Evolutionary conservation across 2,329 filamentous ascomycete genomes (phyloP).

Genomic region (Samsoniella hepiali): DNA sequence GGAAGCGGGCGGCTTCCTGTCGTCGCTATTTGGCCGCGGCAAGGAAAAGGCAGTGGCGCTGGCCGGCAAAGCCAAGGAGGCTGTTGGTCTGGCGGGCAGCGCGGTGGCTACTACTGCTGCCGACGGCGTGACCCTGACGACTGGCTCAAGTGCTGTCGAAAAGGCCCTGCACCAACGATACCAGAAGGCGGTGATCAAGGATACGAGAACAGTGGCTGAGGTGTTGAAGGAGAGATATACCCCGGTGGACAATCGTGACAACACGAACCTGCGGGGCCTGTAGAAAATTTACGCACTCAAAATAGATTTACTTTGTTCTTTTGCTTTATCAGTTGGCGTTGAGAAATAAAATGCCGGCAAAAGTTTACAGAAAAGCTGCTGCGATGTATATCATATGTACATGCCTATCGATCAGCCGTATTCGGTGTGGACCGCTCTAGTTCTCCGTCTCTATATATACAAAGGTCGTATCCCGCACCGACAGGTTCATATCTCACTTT

Average conservation of each 20-base stretch:
- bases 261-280: constrained; percentile 41
- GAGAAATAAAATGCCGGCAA: not conserved
- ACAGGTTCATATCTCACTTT: constrained; percentile 10
- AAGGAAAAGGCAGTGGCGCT: constrained; percentile 41
- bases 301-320: constrained; percentile 17
- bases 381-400: not conserved
- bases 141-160: constrained; percentile 40
- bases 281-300: constrained; percentile 22
- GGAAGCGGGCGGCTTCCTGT: constrained; percentile 37
- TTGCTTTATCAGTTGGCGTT: not conserved
- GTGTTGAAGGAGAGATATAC: constrained; percentile 54
- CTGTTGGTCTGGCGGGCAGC: constrained; percentile 35
- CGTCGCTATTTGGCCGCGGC: constrained; percentile 39
- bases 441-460: constrained; percentile 11
- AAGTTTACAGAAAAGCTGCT: not conserved
- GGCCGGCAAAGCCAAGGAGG: constrained; percentile 34
- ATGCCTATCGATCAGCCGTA: not conserved
- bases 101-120: constrained; percentile 31
- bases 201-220: constrained; percentile 51
- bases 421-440: not conserved
- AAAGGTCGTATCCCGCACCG: constrained; percentile 2
- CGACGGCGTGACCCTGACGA: constrained; percentile 26
- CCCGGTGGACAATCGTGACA: constrained; percentile 45
- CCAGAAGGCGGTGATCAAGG: constrained; percentile 37
- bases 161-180: constrained; percentile 52